A percentile compares a stretch with the other conserved stretches of the same genome.
These are phyloP conservation scores for Elsinoe ampelina DNA, from an alignment of 2,329 filamentous ascomycete species.

Conservation along the genomic window DNA sequence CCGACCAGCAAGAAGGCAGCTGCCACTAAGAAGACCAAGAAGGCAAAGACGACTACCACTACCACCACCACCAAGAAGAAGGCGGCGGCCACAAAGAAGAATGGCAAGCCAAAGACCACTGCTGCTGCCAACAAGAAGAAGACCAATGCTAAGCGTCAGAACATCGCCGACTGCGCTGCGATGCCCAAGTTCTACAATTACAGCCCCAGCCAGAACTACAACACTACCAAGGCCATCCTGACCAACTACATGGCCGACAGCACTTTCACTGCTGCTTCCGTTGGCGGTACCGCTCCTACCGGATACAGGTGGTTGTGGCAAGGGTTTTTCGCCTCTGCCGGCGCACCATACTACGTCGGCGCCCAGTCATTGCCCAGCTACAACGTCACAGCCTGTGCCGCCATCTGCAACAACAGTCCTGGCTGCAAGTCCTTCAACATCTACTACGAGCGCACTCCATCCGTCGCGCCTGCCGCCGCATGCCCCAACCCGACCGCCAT, in stretches of 20 bases:
- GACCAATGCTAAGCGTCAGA: background rate
- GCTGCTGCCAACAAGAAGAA: background rate
- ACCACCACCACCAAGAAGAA: background rate
- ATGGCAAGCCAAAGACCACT: background rate
- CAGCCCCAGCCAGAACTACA: background rate
- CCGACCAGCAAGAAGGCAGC: background rate
- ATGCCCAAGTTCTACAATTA: background rate
- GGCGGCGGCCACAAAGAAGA: background rate
- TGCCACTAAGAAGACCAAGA: background rate
- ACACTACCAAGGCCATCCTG: background rate
- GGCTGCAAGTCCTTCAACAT: constrained; percentile 18
- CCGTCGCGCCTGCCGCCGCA: constrained; percentile 15
- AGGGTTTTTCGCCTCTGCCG: constrained; percentile 17
- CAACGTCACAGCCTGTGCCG: constrained; percentile 14
- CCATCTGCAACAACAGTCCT: constrained; percentile 15
- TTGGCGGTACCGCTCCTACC: constrained; percentile 12
- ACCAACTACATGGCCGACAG: constrained; percentile 12
- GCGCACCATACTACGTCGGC: constrained; percentile 17
- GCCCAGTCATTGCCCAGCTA: constrained; percentile 14
- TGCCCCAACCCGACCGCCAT: constrained; percentile 22
- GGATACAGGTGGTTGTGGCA: constrained; percentile 19
- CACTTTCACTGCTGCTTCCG: constrained; percentile 17
- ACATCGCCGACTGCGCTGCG: background rate
- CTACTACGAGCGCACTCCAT: constrained; percentile 18
- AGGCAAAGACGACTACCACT: background rate